A percentile compares a stretch with the other conserved stretches of the same genome.
phyloP scores from a whole-genome alignment of 306 rosid genomes.

The Sesbania bispinosa region DNA sequence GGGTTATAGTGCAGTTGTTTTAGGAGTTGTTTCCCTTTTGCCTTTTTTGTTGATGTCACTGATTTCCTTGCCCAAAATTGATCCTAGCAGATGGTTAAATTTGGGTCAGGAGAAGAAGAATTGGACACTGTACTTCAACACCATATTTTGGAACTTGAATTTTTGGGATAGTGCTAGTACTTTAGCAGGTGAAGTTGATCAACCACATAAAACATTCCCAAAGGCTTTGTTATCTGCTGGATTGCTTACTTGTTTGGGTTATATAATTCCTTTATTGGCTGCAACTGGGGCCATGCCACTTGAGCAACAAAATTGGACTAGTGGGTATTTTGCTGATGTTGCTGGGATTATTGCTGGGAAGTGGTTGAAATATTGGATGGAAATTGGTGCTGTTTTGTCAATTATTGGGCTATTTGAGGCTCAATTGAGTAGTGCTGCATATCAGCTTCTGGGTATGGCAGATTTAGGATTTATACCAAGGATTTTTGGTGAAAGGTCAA shows the following conservation, averaged over 20 bases:
- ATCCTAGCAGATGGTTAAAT: constrained; percentile 49
- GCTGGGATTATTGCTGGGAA: constrained; percentile 62
- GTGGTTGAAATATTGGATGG: constrained; percentile 78
- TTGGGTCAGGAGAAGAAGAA: constrained; percentile 42
- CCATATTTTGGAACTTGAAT: constrained; percentile 69
- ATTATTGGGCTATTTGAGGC: constrained; percentile 69
- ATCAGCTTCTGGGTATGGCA: constrained; percentile 76
- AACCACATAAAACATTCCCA: constrained; percentile 53
- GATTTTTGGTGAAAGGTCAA: constrained; percentile 53
- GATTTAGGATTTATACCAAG: constrained; percentile 62
- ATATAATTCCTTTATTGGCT: constrained; percentile 51
- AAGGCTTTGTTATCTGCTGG: constrained; percentile 51
- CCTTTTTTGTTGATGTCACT: constrained; percentile 47
- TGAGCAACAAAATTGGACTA: constrained; percentile 41
- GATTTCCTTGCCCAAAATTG: constrained; percentile 54
- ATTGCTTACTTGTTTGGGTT: constrained; percentile 46
- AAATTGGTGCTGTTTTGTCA: constrained; percentile 65
- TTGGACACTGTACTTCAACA: constrained; percentile 50
- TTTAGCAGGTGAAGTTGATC: constrained; percentile 54
- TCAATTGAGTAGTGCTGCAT: constrained; percentile 72
- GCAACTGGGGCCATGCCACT: constrained; percentile 40
- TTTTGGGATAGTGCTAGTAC: constrained; percentile 78
- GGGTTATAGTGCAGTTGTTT: constrained; percentile 47
- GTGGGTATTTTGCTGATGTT: constrained; percentile 51
- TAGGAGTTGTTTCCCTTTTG: constrained; percentile 49